phyloP scores from a whole-genome alignment of 1,139 yeast genomes.

The Suhomyces chickasaworum region DNA sequence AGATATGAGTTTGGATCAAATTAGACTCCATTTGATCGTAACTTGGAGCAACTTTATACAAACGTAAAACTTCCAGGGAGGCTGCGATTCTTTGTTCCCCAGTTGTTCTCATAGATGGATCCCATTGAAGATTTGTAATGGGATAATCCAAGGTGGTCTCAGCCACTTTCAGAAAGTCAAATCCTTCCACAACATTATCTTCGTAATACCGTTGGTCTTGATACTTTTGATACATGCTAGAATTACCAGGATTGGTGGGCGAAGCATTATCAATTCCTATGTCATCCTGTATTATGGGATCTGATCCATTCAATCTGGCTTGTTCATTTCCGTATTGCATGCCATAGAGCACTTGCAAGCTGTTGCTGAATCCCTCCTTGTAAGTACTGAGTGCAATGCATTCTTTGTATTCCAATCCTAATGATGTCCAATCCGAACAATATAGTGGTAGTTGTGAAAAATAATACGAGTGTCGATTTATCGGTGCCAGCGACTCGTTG shows the following conservation, averaged over 20 bases:
- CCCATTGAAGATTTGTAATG: conserved; percentile 72
- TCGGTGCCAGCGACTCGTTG: conserved; percentile 4
- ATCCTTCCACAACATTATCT: conserved; percentile 33
- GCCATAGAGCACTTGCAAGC: conserved; percentile 52
- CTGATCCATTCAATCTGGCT: conserved; percentile 12
- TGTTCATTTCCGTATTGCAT: conserved; percentile 31
- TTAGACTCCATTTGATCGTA: conserved; percentile 36
- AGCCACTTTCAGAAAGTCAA: conserved; percentile 51
- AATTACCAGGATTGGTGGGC: conserved; percentile 11
- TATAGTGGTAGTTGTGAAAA: conserved; percentile 65
- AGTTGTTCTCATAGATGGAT: conserved; percentile 45
- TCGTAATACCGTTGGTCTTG: conserved; percentile 7
- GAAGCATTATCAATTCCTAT: conserved; percentile 15
- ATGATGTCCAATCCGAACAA: conserved; percentile 65
- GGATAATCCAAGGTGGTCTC: conserved; percentile 65
- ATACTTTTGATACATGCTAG: conserved; percentile 1
- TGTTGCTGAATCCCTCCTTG: conserved; percentile 68
- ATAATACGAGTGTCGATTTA: conserved; percentile 53
- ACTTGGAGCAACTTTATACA: conserved; percentile 56
- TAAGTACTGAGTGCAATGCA: conserved; percentile 67
- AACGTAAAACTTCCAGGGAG: conserved; percentile 68
- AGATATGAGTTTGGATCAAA: conserved; percentile 41
- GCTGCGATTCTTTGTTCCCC: conserved; percentile 57
- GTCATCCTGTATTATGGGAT: conserved; percentile 14
- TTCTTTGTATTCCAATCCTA: conserved; percentile 42